Conservation (phyloP, 495 filamentous ascomycete genomes). For the Podospora tetraspora region DNA sequence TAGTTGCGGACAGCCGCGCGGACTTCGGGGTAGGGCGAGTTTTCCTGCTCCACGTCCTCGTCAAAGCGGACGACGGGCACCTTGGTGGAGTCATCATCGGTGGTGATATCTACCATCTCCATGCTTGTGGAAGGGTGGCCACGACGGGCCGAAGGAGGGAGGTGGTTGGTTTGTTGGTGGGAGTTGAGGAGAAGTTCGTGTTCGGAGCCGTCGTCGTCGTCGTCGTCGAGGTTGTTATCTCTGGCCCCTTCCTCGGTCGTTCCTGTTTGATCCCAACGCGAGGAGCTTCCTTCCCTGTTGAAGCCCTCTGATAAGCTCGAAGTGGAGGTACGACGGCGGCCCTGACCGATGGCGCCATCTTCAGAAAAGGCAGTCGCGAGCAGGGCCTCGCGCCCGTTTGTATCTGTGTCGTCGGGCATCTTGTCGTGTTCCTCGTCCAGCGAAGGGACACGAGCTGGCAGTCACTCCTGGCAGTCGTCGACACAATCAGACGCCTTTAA, state of each 20-base stretch:
- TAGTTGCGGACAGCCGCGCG: constrained; percentile 56
- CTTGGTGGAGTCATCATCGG: background rate
- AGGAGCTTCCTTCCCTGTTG: background rate
- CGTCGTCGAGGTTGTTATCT: constrained; percentile 22
- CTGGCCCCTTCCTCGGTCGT: background rate
- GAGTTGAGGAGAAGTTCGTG: constrained; percentile 45
- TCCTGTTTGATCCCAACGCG: background rate
- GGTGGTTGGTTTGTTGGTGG: constrained; percentile 36
- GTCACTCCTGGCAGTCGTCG: background rate
- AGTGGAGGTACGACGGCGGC: constrained; percentile 26
- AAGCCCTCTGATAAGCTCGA: constrained; percentile 25
- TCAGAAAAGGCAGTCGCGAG: constrained; percentile 15
- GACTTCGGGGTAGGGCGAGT: constrained; percentile 71
- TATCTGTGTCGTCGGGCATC: constrained; percentile 23
- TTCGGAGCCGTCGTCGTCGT: constrained; percentile 40
- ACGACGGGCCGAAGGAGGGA: constrained; percentile 18
- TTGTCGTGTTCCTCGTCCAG: background rate
- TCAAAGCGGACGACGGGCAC: constrained; percentile 18
- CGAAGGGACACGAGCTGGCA: background rate
- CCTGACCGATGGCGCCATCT: constrained; percentile 10
- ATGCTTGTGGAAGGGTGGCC: background rate
- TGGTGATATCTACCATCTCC: background rate
- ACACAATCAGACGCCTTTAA: background rate
- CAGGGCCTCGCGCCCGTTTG: constrained; percentile 24
- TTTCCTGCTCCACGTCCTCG: constrained; percentile 32